Conservation (phyloP, 106 monocot species). For the Platanthera zijinensis region DNA sequence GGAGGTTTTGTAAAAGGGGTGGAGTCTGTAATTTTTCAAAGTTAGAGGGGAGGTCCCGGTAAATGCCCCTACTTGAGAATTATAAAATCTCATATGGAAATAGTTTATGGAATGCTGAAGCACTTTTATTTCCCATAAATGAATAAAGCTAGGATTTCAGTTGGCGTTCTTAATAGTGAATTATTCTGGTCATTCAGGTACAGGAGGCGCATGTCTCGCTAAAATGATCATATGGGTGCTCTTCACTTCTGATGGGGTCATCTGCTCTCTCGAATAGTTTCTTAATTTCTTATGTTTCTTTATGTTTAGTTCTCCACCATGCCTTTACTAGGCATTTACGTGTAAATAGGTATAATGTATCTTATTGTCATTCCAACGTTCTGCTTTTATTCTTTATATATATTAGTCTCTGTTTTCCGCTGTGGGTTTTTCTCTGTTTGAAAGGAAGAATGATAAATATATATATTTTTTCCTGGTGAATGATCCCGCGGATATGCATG, state of each 20-base stretch:
- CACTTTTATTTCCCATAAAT: not conserved
- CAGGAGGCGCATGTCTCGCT: not conserved
- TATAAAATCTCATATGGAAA: not conserved
- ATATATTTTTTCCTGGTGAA: no score
- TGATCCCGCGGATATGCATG: not conserved
- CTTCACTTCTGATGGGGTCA: not conserved
- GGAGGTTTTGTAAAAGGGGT: no score
- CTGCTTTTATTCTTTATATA: not conserved
- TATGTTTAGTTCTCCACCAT: not conserved
- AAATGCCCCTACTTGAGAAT: no score
- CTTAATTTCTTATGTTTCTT: not conserved
- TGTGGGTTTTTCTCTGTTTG: no score
- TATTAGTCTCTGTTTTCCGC: no score
- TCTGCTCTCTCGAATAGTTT: not conserved
- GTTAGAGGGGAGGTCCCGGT: no score
- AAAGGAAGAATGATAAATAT: no score
- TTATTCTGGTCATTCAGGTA: not conserved
- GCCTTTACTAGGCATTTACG: not conserved
- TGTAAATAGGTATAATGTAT: conserved; percentile 1
- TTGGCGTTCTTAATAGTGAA: not conserved
- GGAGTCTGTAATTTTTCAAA: no score
- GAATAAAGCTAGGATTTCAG: not conserved
- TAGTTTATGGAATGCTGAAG: not conserved
- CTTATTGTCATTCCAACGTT: not conserved
- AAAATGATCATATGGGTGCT: not conserved